Base-by-base conservation (phyloP, 2,329 filamentous ascomycete species). In the Microdochium paspali region DNA sequence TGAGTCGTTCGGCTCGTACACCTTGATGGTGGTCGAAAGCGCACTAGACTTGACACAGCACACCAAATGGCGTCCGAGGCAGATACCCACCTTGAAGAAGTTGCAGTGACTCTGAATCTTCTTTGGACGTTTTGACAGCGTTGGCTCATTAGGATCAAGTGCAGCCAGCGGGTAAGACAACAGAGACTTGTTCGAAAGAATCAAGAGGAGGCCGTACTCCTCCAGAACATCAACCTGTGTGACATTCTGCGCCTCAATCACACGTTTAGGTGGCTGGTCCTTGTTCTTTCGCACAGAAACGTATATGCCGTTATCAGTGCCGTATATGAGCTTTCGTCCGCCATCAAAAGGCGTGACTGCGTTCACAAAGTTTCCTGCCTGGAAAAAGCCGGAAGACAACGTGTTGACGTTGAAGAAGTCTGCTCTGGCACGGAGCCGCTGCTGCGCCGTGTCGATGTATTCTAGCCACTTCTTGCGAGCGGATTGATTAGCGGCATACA, bases 51-150 rank as follows among this genome's bases (percentile, higher is more conserved):
- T 97, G 60, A 97, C 93, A 56, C 89, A 94, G 68, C 91, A 97
- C 25, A 98, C 93, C 47, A 98, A 75, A 62, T 97, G 93, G 52
- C 93, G 81, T 28, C 93, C 90, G 50, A 96, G 77, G 62, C 93
- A 97, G 59, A 96, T 94, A 32, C 93, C 93, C 18, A 90, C 87
- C 69, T 94, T 95, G 81, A 98, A 98, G 72, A 97, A 98, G 66
- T 91, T 96, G 66, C 91, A 94, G 68, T 96, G 90, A 58, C 87
- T 95, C 66, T 90, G 86, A 53, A 98, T 97, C 74, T 96, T 96
- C 72, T 93, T 91, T 9, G 90, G 89, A 39, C 90, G 81, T 65
- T 93, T 95, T 15, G 82, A 81, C 48, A 90, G 73, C 28, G 87
- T 79, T 46, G 84, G 84, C 59, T 97, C 90, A 53, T 85, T 85